Evolutionary conservation across 164 flowering plant genomes (phyloP).

Genomic region (Berberis thunbergii): DNA sequence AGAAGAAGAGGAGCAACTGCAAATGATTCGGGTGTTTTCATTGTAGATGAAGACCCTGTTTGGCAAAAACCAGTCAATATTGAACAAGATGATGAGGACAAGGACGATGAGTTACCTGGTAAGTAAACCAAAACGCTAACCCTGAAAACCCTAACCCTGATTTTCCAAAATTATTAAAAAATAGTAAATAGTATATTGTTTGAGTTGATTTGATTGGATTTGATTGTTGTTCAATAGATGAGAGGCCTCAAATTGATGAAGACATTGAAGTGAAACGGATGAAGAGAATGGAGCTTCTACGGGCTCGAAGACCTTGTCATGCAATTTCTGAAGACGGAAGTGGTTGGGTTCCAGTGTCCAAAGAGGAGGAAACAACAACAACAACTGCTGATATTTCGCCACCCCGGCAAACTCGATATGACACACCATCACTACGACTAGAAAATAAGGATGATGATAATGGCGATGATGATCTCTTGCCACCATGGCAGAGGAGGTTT

Average conservation of each 20-base stretch:
- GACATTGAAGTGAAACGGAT: constrained; percentile 81
- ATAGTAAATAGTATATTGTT: no score
- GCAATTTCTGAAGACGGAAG: constrained; percentile 89
- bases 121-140: constrained; percentile 1
- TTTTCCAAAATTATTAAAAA: neutral
- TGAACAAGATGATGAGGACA: constrained; percentile 35
- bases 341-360: constrained; percentile 78
- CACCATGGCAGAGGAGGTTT: constrained; percentile 20
- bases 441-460: neutral
- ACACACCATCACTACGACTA: constrained; percentile 27
- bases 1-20: constrained; percentile 36
- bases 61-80: constrained; percentile 66
- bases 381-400: constrained; percentile 3
- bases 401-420: constrained; percentile 8
- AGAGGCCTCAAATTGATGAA: constrained; percentile 70
- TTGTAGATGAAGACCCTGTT: constrained; percentile 85
- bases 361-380: constrained; percentile 11
- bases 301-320: constrained; percentile 45
- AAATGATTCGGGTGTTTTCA: constrained; percentile 34
- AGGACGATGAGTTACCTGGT: constrained; percentile 51
- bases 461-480: constrained; percentile 20
- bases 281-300: constrained; percentile 69
- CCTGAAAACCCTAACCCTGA: neutral
- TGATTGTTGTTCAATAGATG: constrained; percentile 36
- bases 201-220: neutral